Evolutionary conservation across 495 filamentous ascomycete species (phyloP), one percentile per base, ranked within the genome.

Genomic region (Aspergillus bridgeri): DNA sequence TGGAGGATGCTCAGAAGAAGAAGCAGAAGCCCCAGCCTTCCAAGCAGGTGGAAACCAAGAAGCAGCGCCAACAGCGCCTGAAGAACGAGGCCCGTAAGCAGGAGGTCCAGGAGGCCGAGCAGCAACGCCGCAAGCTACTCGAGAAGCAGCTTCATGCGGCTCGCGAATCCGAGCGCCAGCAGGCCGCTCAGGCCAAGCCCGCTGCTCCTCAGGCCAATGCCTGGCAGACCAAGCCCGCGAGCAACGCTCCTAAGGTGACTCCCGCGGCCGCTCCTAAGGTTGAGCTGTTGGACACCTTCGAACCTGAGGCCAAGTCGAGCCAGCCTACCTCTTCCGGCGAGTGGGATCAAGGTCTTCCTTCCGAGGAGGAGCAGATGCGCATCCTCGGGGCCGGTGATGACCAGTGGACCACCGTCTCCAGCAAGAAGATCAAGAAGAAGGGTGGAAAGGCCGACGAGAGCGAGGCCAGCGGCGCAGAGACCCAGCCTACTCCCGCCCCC

Each of bases 361-460:
- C 89, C 0, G 91, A 95, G 72, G 91, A 96, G 66, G 90, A 94
- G 71, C 91, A 95, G 75, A 74, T 94, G 73, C 81, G 87, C 69
- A 75, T 88, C 60, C 75, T 90, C 25, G 81, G 74, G 25, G 81
- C 81, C 21, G 75, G 75, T 20, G 80, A 84, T 13, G 83, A 86
- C 54, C 83, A 82, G 29, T 92, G 89, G 89, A 90, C 77, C 57
- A 91, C 88, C 20, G 89, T 93, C 50, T 79, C 81, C 50, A 89
- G 83, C 59, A 92, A 93, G 72, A 78, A 75, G 58, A 69, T 74
- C 67, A 85, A 84, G 73, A 83, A 77, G 71, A 77, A 78, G 66
- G 59, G 65, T 42, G 66, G 66, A 43, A 79, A 74, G 63, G 65
- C 62, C 23, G 70, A 76, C 22, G 77, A 77, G 61, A 77, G 75